Evolutionary conservation across 345 rosid species (phyloP).

Genomic region (Eucalyptus pauciflora): DNA sequence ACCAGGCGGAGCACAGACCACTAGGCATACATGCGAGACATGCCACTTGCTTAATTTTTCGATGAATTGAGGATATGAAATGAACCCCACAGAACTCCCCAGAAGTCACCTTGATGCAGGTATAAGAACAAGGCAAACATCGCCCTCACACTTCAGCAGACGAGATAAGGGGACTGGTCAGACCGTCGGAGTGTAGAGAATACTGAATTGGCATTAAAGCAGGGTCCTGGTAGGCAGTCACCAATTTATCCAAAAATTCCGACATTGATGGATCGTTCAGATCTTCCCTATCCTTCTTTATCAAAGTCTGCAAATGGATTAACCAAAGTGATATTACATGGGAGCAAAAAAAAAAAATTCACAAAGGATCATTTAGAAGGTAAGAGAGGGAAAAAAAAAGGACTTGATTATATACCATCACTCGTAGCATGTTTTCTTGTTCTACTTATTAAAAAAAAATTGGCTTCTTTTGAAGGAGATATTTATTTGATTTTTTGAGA

Average conservation of each 20-base stretch:
- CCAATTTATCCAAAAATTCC: slow-evolving; percentile 46
- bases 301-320: slow-evolving; percentile 38
- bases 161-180: slow-evolving; percentile 56
- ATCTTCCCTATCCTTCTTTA: slow-evolving; percentile 70
- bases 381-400: background rate
- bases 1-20: background rate
- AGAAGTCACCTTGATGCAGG: background rate
- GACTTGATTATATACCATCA: background rate
- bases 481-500: background rate
- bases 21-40: background rate
- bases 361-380: background rate
- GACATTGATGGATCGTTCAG: slow-evolving; percentile 35
- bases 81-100: background rate
- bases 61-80: background rate
- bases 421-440: background rate
- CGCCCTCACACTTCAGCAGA: slow-evolving; percentile 19
- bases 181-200: slow-evolving; percentile 37
- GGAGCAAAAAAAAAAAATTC: background rate
- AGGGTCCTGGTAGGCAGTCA: slow-evolving; percentile 72
- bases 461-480: background rate
- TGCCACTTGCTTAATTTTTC: background rate
- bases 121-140: background rate
- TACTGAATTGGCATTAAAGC: slow-evolving; percentile 51
- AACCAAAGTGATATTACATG: background rate
- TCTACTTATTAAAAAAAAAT: background rate